Base-by-base conservation (phyloP, 2,329 filamentous ascomycete species). In the Pseudogymnoascus sp. region DNA sequence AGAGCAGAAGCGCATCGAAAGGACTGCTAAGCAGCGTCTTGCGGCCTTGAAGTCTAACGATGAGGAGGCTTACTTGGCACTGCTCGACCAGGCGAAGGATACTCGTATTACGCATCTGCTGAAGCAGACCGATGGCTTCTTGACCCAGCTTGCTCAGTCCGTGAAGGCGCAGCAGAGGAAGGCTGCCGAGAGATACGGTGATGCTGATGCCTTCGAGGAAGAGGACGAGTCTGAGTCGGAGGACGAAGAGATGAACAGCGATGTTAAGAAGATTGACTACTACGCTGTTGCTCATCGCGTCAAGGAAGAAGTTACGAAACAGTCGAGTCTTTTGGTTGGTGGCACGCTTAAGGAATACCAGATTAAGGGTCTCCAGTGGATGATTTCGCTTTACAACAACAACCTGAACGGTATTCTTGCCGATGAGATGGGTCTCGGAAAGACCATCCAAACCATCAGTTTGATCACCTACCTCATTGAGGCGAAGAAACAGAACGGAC, bases 351-450 rank as follows among this genome's bases (percentile, higher is more conserved):
- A 99, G 75, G 94, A 99, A 74, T 99, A 99, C 75, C 94, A 99
- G 77, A 68, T 99, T 76, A 97, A 97, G 85, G 94, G 94, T 82
- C 79, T 99, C 57, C 93, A 99, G 74, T 99, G 94, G 94, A 99
- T 99, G 94, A 87, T 99, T 64, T 99, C 94, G 12, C 82, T 99
- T 12, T 99, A 97, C 83, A 99, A 99, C 86, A 99, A 99, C 80
- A 99, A 97, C 76, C 84, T 99, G 66, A 99, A 99, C 74, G 94
- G 94, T 82, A 97, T 99, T 67, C 80, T 99, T 69, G 94, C 94
- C 62, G 94, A 99, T 70, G 94, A 99, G 77, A 99, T 99, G 94
- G 94, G 94, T 87, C 90, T 99, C 66, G 94, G 94, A 74, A 99
- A 99, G 79, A 99, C 94, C 0, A 99, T 99, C 68, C 94, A 99